Evolutionary conservation across 202 grass and related monocot genomes (phyloP).

Genomic region (Brachypodium distachyon): DNA sequence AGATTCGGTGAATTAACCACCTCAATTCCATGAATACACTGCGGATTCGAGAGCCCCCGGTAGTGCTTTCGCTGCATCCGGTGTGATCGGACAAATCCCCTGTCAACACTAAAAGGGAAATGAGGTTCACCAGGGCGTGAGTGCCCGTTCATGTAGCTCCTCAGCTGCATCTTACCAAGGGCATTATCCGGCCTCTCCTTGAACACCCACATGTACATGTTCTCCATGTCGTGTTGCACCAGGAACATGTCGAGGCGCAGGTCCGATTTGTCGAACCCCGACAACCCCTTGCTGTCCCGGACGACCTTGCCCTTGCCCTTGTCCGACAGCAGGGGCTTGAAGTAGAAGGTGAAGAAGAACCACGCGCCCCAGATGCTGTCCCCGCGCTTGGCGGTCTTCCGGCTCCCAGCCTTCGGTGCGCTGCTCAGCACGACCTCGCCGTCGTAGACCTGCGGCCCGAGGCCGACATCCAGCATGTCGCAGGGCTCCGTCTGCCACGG

Average conservation of each 20-base stretch:
- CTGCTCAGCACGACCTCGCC: constrained; percentile 40
- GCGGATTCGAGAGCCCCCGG: constrained; percentile 84
- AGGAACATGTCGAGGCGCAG: constrained; percentile 80
- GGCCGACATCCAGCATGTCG: constrained; percentile 69
- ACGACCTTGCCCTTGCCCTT: constrained; percentile 74
- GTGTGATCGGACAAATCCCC: constrained; percentile 89
- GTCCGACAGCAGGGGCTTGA: constrained; percentile 83
- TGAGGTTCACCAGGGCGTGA: constrained; percentile 72
- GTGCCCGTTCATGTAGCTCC: constrained; percentile 99
- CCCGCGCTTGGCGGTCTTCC: constrained; percentile 81
- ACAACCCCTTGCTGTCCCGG: constrained; percentile 42
- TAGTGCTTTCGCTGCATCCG: constrained; percentile 98
- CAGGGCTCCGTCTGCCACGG: constrained; percentile 68
- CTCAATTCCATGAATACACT: constrained; percentile 98
- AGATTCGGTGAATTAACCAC: constrained; percentile 68
- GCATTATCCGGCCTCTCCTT: constrained; percentile 93
- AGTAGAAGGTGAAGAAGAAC: constrained; percentile 99
- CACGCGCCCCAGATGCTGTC: constrained; percentile 98
- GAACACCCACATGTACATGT: constrained; percentile 99
- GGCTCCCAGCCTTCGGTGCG: constrained; percentile 40
- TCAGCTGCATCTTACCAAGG: constrained; percentile 97
- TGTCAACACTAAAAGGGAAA: constrained; percentile 77
- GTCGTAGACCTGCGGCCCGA: constrained; percentile 59
- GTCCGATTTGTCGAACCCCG: constrained; percentile 78
- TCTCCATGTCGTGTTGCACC: constrained; percentile 99